Percentiles rank a stretch among this genome's conserved stretches.
phyloP scores from a whole-genome alignment of 164 flowering plant species.

The Santalum album region DNA sequence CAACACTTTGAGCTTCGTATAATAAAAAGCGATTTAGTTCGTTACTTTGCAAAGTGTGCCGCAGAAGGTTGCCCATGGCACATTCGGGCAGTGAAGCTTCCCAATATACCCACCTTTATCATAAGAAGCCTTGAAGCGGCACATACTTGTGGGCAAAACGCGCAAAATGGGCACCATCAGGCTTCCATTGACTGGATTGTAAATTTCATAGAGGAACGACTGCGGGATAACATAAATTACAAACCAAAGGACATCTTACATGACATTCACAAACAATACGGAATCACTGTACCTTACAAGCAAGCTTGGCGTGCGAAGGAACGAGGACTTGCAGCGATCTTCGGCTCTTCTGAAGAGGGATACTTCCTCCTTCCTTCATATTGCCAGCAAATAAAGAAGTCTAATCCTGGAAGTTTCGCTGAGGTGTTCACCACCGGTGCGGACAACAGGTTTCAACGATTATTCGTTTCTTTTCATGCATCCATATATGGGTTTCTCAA shows the following conservation, averaged over 20 bases:
- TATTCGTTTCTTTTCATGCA: conserved; percentile 57
- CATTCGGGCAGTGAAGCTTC: conserved; percentile 78
- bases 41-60: conserved; percentile 82
- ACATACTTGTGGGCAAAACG: conserved; percentile 74
- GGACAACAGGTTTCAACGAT: conserved; percentile 61
- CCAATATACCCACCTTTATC: conserved; percentile 56
- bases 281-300: conserved; percentile 79
- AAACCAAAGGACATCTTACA: conserved; percentile 85
- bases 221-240: conserved; percentile 62
- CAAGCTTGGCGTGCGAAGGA: conserved; percentile 95
- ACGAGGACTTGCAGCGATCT: conserved; percentile 64
- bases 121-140: conserved; percentile 73
- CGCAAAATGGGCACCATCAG: conserved; percentile 75
- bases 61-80: conserved; percentile 91
- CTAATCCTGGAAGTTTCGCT: conserved; percentile 71
- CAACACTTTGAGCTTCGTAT: conserved; percentile 80
- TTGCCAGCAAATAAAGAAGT: conserved; percentile 56
- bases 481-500: conserved; percentile 64
- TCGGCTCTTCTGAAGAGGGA: conserved; percentile 82
- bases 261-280: conserved; percentile 64
- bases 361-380: conserved; percentile 66
- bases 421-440: conserved; percentile 49
- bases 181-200: conserved; percentile 91
- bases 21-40: conserved; percentile 62
- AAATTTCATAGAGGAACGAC: conserved; percentile 53